These are phyloP conservation scores for Spergularia bocconei DNA, from an alignment of 148 eudicot species.

Conservation along the genomic window DNA sequence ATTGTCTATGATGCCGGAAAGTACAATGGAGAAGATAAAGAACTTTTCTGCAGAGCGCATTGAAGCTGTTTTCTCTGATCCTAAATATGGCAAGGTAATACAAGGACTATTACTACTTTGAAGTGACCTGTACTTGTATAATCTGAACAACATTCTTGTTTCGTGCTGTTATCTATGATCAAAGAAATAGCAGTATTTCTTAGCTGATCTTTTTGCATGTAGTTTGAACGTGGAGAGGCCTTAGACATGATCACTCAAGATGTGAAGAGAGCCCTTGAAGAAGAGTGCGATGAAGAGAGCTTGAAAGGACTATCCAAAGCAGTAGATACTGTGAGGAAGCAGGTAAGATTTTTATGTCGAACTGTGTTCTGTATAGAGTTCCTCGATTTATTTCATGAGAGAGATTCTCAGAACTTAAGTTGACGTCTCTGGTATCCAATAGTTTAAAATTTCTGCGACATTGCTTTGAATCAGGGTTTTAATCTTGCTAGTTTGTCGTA, in stretches of 20 bases:
- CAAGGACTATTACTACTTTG: neutral
- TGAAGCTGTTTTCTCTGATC: slow-evolving; percentile 88
- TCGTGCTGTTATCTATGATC: neutral
- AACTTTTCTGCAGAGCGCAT: slow-evolving; percentile 68
- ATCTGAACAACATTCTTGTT: neutral
- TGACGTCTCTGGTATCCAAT: neutral
- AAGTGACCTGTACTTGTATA: neutral
- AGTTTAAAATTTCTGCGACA: neutral
- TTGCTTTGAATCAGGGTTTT: neutral
- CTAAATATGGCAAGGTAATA: slow-evolving; percentile 77
- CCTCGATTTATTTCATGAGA: neutral
- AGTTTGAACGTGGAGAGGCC: slow-evolving; percentile 99
- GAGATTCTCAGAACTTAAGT: neutral
- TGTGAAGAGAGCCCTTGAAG: slow-evolving; percentile 69
- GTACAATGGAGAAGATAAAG: slow-evolving; percentile 69
- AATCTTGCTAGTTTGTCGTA: neutral
- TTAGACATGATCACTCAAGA: slow-evolving; percentile 73
- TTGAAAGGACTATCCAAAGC: slow-evolving; percentile 72
- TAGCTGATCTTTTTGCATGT: slow-evolving; percentile 24
- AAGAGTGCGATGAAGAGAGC: slow-evolving; percentile 89
- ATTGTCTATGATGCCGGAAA: slow-evolving; percentile 75
- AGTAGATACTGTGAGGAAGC: slow-evolving; percentile 91
- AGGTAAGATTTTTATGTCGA: slow-evolving; percentile 40
- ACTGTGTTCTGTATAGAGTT: slow-evolving; percentile 1
- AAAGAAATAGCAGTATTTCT: slow-evolving; percentile 2